Conservation (phyloP, 1,139 yeast genomes). For the Zygoascus meyerae region DNA sequence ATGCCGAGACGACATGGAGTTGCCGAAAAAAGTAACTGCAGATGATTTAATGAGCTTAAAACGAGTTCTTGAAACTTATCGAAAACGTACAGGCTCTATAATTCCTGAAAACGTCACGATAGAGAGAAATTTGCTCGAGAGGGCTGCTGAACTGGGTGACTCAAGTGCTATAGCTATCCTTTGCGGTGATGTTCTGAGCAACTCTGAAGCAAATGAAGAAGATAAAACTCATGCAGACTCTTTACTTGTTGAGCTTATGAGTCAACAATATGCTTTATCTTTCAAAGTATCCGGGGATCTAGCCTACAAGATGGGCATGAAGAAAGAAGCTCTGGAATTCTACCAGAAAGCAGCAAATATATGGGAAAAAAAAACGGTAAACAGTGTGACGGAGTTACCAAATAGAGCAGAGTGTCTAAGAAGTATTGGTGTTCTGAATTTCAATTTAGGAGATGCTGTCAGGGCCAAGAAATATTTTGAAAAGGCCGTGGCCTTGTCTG, state of each 20-base stretch:
- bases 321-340: slow-evolving; percentile 43
- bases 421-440: slow-evolving; percentile 60
- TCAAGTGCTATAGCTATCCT: slow-evolving; percentile 72
- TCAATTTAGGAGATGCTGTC: slow-evolving; percentile 40
- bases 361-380: slow-evolving; percentile 11
- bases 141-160: slow-evolving; percentile 78
- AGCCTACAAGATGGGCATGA: slow-evolving; percentile 49
- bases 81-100: slow-evolving; percentile 55
- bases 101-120: slow-evolving; percentile 43
- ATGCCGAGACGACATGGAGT: slow-evolving; percentile 17
- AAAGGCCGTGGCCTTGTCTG: slow-evolving; percentile 41
- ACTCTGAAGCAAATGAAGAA: slow-evolving; percentile 34
- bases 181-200: slow-evolving; percentile 44
- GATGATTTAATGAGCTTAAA: slow-evolving; percentile 64
- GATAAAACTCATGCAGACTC: slow-evolving; percentile 59
- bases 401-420: slow-evolving; percentile 70
- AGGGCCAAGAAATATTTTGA: slow-evolving; percentile 54
- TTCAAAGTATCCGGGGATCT: slow-evolving; percentile 70
- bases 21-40: slow-evolving; percentile 37
- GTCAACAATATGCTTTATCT: slow-evolving; percentile 60
- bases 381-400: slow-evolving; percentile 39
- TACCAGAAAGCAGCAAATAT: slow-evolving; percentile 52
- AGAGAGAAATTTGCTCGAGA: slow-evolving; percentile 67
- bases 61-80: slow-evolving; percentile 54
- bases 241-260: slow-evolving; percentile 57